phyloP scores from a whole-genome alignment of 345 rosid species.

The Brassica incana region DNA sequence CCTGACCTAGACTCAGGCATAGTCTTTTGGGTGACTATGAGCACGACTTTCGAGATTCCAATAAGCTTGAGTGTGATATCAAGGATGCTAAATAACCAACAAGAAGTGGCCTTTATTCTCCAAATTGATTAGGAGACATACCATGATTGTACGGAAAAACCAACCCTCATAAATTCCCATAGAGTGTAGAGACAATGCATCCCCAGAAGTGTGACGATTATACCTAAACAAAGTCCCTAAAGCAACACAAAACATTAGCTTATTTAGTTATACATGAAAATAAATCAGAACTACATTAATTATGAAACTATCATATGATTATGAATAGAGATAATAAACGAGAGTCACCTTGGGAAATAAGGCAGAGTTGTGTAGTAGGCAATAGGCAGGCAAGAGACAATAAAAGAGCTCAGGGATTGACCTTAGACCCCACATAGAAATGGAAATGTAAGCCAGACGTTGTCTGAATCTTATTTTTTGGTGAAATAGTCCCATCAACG shows the following conservation, averaged over 20 bases:
- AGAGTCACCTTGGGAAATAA: conserved; percentile 60
- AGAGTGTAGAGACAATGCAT: background rate
- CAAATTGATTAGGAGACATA: background rate
- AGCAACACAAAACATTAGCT: background rate
- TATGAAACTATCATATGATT: background rate
- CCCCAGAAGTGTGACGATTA: conserved; percentile 1
- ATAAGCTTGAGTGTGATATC: conserved; percentile 43
- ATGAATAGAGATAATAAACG: background rate
- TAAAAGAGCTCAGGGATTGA: conserved; percentile 59
- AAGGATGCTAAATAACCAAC: conserved; percentile 49
- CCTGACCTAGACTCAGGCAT: conserved; percentile 8
- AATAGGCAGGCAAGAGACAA: conserved; percentile 54
- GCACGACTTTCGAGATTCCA: conserved; percentile 47
- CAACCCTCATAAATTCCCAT: background rate
- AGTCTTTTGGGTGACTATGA: conserved; percentile 53
- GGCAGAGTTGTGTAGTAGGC: conserved; percentile 50
- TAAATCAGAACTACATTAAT: background rate
- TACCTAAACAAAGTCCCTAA: background rate
- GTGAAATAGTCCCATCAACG: conserved; percentile 34
- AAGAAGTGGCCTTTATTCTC: background rate
- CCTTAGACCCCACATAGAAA: conserved; percentile 35
- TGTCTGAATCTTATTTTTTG: conserved; percentile 47
- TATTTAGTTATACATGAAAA: background rate
- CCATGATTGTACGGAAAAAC: background rate
- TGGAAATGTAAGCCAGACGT: conserved; percentile 38